These are phyloP conservation scores for Parathielavia appendiculata DNA, from an alignment of 495 filamentous ascomycete species.

Conservation along the genomic window DNA sequence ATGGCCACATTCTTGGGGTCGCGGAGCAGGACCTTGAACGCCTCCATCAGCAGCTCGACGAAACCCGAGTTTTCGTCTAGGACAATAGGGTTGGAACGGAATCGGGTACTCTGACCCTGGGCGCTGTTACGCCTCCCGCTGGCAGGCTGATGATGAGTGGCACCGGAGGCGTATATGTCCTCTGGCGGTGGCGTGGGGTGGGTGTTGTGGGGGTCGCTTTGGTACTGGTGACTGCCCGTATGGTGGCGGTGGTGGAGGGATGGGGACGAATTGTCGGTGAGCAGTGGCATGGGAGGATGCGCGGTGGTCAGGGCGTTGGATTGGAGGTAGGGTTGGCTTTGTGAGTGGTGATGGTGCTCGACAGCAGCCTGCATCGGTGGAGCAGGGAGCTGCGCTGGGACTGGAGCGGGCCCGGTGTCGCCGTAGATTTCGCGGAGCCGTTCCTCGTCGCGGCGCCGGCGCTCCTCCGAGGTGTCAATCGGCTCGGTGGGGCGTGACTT, in stretches of 20 bases:
- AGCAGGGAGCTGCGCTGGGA: slow-evolving; percentile 1
- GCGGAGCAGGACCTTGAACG: slow-evolving; percentile 52
- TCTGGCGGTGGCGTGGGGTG: slow-evolving; percentile 15
- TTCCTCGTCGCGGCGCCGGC: slow-evolving; percentile 44
- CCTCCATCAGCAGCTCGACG: slow-evolving; percentile 60
- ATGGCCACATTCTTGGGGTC: slow-evolving; percentile 72
- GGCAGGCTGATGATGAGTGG: slow-evolving; percentile 12
- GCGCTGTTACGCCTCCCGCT: too few species aligned
- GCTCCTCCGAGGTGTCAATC: slow-evolving; percentile 28
- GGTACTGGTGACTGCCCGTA: slow-evolving; percentile 1
- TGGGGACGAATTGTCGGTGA: slow-evolving; percentile 4
- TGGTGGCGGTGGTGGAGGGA: slow-evolving; percentile 15
- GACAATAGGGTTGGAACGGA: not conserved
- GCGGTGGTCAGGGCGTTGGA: not conserved
- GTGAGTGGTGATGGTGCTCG: not conserved
- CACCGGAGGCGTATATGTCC: slow-evolving; percentile 20
- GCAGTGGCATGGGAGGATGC: not conserved
- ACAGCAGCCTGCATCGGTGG: not conserved
- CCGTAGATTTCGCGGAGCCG: slow-evolving; percentile 51
- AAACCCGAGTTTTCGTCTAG: slow-evolving; percentile 42
- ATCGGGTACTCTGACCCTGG: too few species aligned
- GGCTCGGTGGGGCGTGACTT: slow-evolving; percentile 16
- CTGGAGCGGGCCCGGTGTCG: slow-evolving; percentile 22
- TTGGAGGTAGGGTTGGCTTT: not conserved
- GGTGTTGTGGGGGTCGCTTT: slow-evolving; percentile 28